Conservation (phyloP, 768 basidiomycete genomes). For the Scleroderma citrinum region DNA sequence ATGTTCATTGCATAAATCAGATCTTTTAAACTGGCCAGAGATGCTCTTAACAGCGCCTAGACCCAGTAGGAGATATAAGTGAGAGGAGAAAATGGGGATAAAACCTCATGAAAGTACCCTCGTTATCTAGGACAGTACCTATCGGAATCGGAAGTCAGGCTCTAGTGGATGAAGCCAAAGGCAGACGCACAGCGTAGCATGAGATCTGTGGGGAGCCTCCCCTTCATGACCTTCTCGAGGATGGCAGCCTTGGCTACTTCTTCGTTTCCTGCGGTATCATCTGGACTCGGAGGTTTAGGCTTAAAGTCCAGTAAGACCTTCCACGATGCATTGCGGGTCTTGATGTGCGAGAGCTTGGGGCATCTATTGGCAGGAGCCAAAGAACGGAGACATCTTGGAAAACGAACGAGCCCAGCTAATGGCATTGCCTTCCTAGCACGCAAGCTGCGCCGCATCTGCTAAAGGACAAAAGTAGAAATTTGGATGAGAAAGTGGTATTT, state of each 20-base stretch:
- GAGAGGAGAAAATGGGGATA: slow-evolving; percentile 6
- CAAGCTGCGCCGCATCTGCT: slow-evolving; percentile 31
- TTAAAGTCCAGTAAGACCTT: slow-evolving; percentile 17
- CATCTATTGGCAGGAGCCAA: background rate
- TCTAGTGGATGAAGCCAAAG: slow-evolving; percentile 7
- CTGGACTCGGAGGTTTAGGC: background rate
- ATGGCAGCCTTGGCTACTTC: slow-evolving; percentile 68
- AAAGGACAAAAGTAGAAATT: slow-evolving; percentile 18
- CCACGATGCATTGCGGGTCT: slow-evolving; percentile 20
- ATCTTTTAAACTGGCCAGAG: slow-evolving; percentile 85
- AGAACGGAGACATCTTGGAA: background rate
- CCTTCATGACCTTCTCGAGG: slow-evolving; percentile 81
- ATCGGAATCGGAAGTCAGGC: slow-evolving; percentile 10
- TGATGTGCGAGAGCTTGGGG: background rate
- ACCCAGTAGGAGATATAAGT: slow-evolving; percentile 20
- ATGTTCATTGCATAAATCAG: slow-evolving; percentile 83
- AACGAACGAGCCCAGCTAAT: slow-evolving; percentile 4
- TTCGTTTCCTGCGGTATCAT: slow-evolving; percentile 34
- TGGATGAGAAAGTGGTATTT: slow-evolving; percentile 8
- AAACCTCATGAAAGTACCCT: slow-evolving; percentile 46
- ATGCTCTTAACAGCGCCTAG: slow-evolving; percentile 82
- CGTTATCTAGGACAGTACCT: slow-evolving; percentile 86
- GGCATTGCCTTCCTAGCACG: slow-evolving; percentile 33
- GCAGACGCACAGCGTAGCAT: slow-evolving; percentile 78
- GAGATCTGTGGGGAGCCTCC: slow-evolving; percentile 82